Conservation (phyloP, 306 rosid genomes). For the Vicia faba region DNA sequence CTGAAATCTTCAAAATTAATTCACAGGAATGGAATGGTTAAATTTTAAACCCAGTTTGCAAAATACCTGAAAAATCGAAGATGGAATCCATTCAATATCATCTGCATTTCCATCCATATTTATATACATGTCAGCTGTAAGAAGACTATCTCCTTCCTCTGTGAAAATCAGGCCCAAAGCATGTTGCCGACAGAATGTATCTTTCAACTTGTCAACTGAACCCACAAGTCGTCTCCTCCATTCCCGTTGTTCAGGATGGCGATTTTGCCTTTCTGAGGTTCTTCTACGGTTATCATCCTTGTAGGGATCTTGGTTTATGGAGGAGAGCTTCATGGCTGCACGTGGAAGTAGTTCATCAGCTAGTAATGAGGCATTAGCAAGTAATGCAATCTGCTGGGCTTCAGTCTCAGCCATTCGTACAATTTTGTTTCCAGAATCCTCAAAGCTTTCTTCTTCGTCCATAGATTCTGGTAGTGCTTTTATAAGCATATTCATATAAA, state of each 20-base stretch:
- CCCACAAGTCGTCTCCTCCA: constrained; percentile 89
- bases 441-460: constrained; percentile 93
- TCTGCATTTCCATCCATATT: constrained; percentile 77
- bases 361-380: constrained; percentile 93
- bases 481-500: constrained; percentile 75
- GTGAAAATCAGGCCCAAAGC: constrained; percentile 91
- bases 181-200: constrained; percentile 92
- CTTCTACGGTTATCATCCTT: constrained; percentile 76
- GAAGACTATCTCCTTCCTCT: constrained; percentile 96
- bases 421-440: constrained; percentile 77
- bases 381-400: constrained; percentile 94
- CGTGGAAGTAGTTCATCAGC: constrained; percentile 97
- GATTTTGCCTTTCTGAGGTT: constrained; percentile 83
- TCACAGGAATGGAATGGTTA: constrained; percentile 7
- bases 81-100: constrained; percentile 87
- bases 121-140: constrained; percentile 91
- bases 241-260: constrained; percentile 98
- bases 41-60: constrained; percentile 4
- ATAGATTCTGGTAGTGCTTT: constrained; percentile 90
- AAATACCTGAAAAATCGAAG: constrained; percentile 86
- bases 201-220: constrained; percentile 89
- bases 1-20: constrained; percentile 4
- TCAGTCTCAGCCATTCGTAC: constrained; percentile 93
- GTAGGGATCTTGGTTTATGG: constrained; percentile 57
- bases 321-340: constrained; percentile 93